phyloP scores from a whole-genome alignment of 2,329 filamentous ascomycete genomes.

The Aspergillus sp. region DNA sequence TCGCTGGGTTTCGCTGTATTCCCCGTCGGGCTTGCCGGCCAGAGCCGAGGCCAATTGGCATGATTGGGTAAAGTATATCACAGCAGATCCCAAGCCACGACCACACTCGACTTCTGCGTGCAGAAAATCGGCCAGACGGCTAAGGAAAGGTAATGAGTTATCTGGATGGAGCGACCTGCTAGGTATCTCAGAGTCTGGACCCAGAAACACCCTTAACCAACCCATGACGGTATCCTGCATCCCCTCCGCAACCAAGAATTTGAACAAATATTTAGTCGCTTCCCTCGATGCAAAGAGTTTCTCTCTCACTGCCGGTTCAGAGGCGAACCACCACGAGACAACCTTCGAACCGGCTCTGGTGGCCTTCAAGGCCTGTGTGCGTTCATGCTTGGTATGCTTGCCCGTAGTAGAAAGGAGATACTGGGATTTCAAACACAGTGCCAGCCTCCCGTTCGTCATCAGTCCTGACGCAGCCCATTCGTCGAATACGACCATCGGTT shows the following conservation, averaged over 20 bases:
- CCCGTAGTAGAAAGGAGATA: slow-evolving; percentile 20
- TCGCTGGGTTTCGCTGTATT: slow-evolving; percentile 5
- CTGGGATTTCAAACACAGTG: slow-evolving; percentile 28
- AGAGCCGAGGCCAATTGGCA: slow-evolving; percentile 15
- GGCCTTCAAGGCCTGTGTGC: slow-evolving; percentile 24
- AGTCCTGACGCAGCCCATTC: slow-evolving; percentile 33
- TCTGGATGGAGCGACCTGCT: slow-evolving; percentile 4
- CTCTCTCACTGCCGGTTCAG: slow-evolving; percentile 23
- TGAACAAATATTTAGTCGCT: slow-evolving; percentile 22
- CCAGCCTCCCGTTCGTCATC: slow-evolving; percentile 19
- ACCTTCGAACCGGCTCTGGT: slow-evolving; percentile 30
- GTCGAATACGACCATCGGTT: slow-evolving; percentile 32
- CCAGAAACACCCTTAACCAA: slow-evolving; percentile 30
- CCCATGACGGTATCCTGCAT: slow-evolving; percentile 25
- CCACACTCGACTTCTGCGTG: slow-evolving; percentile 30
- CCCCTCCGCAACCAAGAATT: slow-evolving; percentile 35
- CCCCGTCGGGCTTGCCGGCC: slow-evolving; percentile 1
- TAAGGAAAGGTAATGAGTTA: slow-evolving; percentile 11
- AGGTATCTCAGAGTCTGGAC: slow-evolving; percentile 18
- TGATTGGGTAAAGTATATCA: slow-evolving; percentile 24
- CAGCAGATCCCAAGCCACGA: slow-evolving; percentile 23
- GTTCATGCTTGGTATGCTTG: slow-evolving; percentile 8
- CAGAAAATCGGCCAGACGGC: slow-evolving; percentile 26
- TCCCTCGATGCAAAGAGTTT: slow-evolving; percentile 24
- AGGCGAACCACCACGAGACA: slow-evolving; percentile 36